Percentiles rank a stretch among this genome's conserved stretches.
phyloP scores from a whole-genome alignment of 768 basidiomycete genomes.

The Podaxis mareebaensis region DNA sequence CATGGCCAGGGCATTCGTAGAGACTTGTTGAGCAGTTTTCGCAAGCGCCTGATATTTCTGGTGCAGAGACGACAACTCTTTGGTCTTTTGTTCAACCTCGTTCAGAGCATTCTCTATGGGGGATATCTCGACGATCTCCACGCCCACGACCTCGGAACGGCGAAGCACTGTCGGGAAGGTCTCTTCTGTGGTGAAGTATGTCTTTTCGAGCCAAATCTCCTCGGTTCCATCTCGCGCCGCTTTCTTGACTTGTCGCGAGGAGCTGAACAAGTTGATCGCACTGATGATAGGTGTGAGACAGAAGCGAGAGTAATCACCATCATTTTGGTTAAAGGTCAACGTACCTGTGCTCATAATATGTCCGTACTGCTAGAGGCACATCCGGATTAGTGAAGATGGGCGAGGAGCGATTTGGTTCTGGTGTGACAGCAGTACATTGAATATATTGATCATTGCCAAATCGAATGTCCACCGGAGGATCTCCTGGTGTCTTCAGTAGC shows the following conservation, averaged over 20 bases:
- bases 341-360: constrained; percentile 87
- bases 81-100: constrained; percentile 80
- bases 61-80: constrained; percentile 70
- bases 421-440: constrained; percentile 82
- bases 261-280: constrained; percentile 82
- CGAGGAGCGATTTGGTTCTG: constrained; percentile 77
- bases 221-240: constrained; percentile 62
- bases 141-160: constrained; percentile 79
- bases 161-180: constrained; percentile 89
- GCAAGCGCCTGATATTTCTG: constrained; percentile 75
- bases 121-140: constrained; percentile 74
- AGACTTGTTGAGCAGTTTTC: constrained; percentile 69
- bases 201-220: constrained; percentile 89
- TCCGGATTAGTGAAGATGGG: constrained; percentile 86
- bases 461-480: constrained; percentile 80
- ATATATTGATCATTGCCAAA: constrained; percentile 83
- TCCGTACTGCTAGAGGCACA: constrained; percentile 75
- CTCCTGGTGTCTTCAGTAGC: constrained; percentile 68
- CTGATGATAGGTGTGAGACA: constrained; percentile 36
- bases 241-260: constrained; percentile 67
- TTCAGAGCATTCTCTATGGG: constrained; percentile 82
- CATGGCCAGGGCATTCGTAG: constrained; percentile 84
- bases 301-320: neutral
- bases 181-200: constrained; percentile 82
- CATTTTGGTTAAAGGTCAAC: neutral